These are phyloP conservation scores for Trichosporon faecale DNA, from an alignment of 1,284 basidiomycete genomes.

Conservation along the genomic window DNA sequence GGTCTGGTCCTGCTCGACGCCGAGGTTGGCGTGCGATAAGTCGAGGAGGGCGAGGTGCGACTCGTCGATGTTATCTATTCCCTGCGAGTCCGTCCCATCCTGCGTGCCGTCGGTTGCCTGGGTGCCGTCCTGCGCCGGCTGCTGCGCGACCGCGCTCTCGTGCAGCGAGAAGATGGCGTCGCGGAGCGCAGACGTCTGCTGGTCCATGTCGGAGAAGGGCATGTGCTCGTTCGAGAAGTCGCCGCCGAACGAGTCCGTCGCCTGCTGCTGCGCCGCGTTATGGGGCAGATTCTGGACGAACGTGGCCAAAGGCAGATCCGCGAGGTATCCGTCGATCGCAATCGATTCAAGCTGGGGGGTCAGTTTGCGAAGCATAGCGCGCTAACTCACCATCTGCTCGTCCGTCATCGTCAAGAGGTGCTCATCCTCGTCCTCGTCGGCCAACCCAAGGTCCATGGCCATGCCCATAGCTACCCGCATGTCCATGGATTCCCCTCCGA, in stretches of 20 bases:
- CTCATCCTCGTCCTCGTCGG: conserved; percentile 46
- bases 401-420: conserved; percentile 45
- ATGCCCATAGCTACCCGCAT: conserved; percentile 50
- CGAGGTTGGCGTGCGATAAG: conserved; percentile 40
- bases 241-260: conserved; percentile 29
- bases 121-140: conserved; percentile 26
- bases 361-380: not conserved
- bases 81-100: conserved; percentile 31
- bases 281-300: conserved; percentile 49
- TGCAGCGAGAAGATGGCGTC: conserved; percentile 52
- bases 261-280: conserved; percentile 26
- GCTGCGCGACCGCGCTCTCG: conserved; percentile 36
- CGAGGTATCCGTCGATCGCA: conserved; percentile 50
- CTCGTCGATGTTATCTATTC: conserved; percentile 26
- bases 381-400: conserved; percentile 46
- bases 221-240: conserved; percentile 27
- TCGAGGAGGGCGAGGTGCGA: conserved; percentile 49
- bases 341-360: conserved; percentile 44
- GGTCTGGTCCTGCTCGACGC: conserved; percentile 30
- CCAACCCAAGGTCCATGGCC: conserved; percentile 48
- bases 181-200: conserved; percentile 49
- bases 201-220: conserved; percentile 43
- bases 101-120: conserved; percentile 26
- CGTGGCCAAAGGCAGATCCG: conserved; percentile 45
- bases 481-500: conserved; percentile 39